These are phyloP conservation scores for Fraxinus nigra DNA, from an alignment of 305 asterid genomes.

Conservation along the genomic window DNA sequence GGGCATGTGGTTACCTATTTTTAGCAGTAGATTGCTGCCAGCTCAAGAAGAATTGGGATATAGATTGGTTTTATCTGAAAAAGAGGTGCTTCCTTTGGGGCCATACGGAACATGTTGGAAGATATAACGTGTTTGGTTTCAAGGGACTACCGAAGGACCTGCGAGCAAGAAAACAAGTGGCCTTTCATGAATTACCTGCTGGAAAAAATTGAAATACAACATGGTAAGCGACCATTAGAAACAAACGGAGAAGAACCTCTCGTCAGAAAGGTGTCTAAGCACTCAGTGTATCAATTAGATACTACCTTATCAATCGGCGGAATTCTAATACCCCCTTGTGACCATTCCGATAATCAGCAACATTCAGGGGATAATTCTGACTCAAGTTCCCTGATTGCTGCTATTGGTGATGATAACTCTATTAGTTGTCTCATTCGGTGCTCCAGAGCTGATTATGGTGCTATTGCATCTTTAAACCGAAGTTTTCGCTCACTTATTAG, in stretches of 20 bases:
- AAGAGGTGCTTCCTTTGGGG: constrained; percentile 22
- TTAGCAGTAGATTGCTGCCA: constrained; percentile 32
- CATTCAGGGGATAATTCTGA: constrained; percentile 54
- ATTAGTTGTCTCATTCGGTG: constrained; percentile 64
- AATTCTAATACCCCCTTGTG: constrained; percentile 21
- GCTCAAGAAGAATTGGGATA: constrained; percentile 23
- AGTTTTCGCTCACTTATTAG: constrained; percentile 65
- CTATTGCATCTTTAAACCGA: constrained; percentile 59
- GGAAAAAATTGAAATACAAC: constrained; percentile 41
- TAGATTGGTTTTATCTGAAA: constrained; percentile 14
- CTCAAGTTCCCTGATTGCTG: constrained; percentile 56
- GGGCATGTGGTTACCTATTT: constrained; percentile 29
- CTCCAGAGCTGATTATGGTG: constrained; percentile 86
- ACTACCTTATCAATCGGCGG: constrained; percentile 38
- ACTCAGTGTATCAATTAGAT: constrained; percentile 27
- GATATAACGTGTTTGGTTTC: constrained; percentile 64
- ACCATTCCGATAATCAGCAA: constrained; percentile 21
- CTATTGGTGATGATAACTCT: constrained; percentile 77
- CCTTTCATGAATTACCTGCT: constrained; percentile 44
- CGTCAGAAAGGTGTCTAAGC: constrained; percentile 43
- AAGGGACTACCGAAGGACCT: constrained; percentile 53
- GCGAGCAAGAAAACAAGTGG: constrained; percentile 59
- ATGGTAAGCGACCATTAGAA: constrained; percentile 58
- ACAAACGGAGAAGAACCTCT: constrained; percentile 38
- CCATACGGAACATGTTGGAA: constrained; percentile 60